A percentile compares a stretch with the other conserved stretches of the same genome.
Evolutionary conservation across 2,329 filamentous ascomycete species (phyloP).

Genomic region (Geosmithia flava): DNA sequence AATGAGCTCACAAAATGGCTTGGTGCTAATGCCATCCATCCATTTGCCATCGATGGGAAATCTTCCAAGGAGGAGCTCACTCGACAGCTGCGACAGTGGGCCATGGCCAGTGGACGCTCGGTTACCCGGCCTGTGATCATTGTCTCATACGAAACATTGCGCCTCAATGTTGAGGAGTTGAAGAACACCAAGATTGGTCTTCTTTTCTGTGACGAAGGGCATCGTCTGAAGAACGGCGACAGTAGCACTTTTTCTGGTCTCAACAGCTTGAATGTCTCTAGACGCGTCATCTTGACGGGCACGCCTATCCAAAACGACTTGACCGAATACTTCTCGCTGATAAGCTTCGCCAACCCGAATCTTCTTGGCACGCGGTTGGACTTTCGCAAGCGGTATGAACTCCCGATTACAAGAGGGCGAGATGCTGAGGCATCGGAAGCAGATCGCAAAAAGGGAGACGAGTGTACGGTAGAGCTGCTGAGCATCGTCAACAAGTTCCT

Average conservation of each 20-base stretch:
- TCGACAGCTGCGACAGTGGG: slow-evolving; percentile 86
- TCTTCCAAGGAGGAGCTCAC: slow-evolving; percentile 88
- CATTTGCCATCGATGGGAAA: slow-evolving; percentile 95
- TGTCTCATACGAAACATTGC: slow-evolving; percentile 92
- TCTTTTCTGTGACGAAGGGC: slow-evolving; percentile 91
- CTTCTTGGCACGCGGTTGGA: slow-evolving; percentile 80
- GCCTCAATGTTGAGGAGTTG: slow-evolving; percentile 81
- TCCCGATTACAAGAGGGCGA: slow-evolving; percentile 82
- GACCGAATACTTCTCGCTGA: slow-evolving; percentile 93
- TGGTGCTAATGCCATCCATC: slow-evolving; percentile 76
- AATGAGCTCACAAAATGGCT: slow-evolving; percentile 97
- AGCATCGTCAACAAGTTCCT: slow-evolving; percentile 94
- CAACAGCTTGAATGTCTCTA: slow-evolving; percentile 78
- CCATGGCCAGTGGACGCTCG: slow-evolving; percentile 77
- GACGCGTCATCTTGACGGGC: slow-evolving; percentile 87
- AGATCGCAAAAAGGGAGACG: slow-evolving; percentile 72
- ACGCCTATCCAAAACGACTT: slow-evolving; percentile 97
- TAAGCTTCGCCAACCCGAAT: slow-evolving; percentile 93
- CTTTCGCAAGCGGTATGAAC: slow-evolving; percentile 87
- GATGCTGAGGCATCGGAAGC: slow-evolving; percentile 80
- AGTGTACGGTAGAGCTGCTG: slow-evolving; percentile 70
- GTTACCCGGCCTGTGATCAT: slow-evolving; percentile 91
- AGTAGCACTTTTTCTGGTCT: slow-evolving; percentile 89
- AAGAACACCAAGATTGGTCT: slow-evolving; percentile 84
- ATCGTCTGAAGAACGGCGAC: slow-evolving; percentile 92